These are phyloP conservation scores for Blastocystis sp. DNA, from an alignment of 352 stramenopile species.

Conservation along the genomic window DNA sequence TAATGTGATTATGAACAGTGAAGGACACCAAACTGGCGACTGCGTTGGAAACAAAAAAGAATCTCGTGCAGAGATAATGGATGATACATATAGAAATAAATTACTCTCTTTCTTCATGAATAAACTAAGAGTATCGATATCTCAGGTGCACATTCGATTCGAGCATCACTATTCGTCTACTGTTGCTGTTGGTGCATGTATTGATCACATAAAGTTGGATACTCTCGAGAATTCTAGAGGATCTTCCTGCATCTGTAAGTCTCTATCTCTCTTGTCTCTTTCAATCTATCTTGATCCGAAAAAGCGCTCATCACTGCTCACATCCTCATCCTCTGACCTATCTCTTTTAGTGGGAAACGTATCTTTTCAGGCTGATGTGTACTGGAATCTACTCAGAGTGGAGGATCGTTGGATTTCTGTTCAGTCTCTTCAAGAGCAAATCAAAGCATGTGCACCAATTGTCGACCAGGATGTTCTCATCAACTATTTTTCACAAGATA, in stretches of 20 bases:
- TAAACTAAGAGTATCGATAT: not conserved
- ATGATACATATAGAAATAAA: not conserved
- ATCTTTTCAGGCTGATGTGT: not conserved
- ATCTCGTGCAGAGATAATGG: not conserved
- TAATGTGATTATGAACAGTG: not conserved
- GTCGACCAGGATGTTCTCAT: not conserved
- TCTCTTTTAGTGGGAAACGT: not conserved
- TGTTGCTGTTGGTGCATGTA: not conserved
- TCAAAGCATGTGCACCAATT: not conserved
- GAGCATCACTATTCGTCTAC: not conserved
- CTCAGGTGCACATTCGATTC: not conserved
- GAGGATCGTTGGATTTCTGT: not conserved
- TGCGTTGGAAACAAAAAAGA: not conserved
- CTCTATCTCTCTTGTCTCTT: not conserved
- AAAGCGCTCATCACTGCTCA: not conserved
- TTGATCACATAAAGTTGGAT: not conserved
- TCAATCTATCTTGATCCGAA: not conserved
- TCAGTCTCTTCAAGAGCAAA: not conserved
- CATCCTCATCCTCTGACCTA: not conserved
- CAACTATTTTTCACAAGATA: not conserved
- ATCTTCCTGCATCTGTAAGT: not conserved
- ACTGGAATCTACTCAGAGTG: not conserved
- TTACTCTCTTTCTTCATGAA: slow-evolving; percentile 24
- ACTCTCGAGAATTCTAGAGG: not conserved
- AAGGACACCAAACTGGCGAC: not conserved